Evolutionary conservation across 257 asterid species (phyloP).

Genomic region (Solanum etuberosum): DNA sequence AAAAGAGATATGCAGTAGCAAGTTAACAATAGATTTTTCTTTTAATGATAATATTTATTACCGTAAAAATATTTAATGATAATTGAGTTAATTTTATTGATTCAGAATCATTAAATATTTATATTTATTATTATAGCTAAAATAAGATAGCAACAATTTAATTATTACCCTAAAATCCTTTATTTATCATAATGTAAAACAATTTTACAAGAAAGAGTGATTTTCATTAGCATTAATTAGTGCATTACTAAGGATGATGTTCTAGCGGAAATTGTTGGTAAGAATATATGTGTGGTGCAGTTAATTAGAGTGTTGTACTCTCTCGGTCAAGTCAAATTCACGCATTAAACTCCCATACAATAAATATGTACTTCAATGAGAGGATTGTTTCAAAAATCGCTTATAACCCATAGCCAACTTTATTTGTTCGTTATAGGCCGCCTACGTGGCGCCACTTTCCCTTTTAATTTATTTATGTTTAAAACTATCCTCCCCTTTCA

Average conservation of each 20-base stretch:
- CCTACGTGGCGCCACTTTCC: too few species aligned
- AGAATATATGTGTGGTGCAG: background rate
- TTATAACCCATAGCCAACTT: background rate
- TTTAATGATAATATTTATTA: too few species aligned
- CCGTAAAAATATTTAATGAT: too few species aligned
- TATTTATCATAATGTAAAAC: background rate
- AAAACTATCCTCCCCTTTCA: too few species aligned
- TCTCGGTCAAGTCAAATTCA: background rate
- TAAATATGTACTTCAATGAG: background rate
- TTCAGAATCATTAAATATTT: too few species aligned
- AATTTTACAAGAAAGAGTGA: background rate
- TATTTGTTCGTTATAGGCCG: background rate
- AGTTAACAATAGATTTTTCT: too few species aligned
- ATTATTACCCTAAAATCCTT: background rate
- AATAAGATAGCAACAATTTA: background rate
- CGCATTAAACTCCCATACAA: background rate
- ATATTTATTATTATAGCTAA: too few species aligned
- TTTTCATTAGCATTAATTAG: background rate
- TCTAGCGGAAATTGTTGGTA: background rate
- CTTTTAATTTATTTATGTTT: too few species aligned
- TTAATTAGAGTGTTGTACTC: background rate
- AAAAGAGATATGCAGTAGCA: background rate
- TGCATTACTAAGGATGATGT: background rate
- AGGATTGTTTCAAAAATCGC: background rate
- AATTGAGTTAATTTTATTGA: too few species aligned